phyloP scores from a whole-genome alignment of 208 protist genomes.

The Crithidia expoeki region DNA sequence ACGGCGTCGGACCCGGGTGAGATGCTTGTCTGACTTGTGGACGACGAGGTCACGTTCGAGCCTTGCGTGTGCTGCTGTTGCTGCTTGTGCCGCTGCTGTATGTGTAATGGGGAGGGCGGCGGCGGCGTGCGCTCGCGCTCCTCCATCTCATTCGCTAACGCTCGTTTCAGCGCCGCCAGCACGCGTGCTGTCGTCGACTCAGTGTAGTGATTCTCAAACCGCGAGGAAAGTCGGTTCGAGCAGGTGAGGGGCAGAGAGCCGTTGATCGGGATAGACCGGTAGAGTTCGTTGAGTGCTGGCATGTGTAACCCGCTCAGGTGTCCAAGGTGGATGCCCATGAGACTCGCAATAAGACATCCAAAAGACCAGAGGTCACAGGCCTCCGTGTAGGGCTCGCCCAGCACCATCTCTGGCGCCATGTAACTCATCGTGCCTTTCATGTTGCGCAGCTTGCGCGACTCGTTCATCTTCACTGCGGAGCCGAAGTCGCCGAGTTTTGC shows the following conservation, averaged over 20 bases:
- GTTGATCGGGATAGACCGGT: slow-evolving; percentile 42
- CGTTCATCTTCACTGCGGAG: slow-evolving; percentile 53
- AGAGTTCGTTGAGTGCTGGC: slow-evolving; percentile 70
- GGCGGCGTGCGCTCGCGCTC: slow-evolving; percentile 31
- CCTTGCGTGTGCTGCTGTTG: neutral
- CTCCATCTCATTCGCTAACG: slow-evolving; percentile 25
- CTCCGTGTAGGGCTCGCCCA: slow-evolving; percentile 80
- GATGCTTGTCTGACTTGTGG: slow-evolving; percentile 1
- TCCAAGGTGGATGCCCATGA: slow-evolving; percentile 76
- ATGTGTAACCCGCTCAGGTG: slow-evolving; percentile 76
- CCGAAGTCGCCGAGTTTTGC: slow-evolving; percentile 88
- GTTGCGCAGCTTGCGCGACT: slow-evolving; percentile 51
- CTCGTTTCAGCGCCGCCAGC: slow-evolving; percentile 51
- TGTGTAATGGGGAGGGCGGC: slow-evolving; percentile 5
- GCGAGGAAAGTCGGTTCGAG: slow-evolving; percentile 43
- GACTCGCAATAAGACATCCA: slow-evolving; percentile 75
- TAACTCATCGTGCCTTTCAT: slow-evolving; percentile 86
- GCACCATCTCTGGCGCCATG: slow-evolving; percentile 87
- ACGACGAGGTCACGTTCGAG: neutral
- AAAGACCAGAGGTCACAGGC: slow-evolving; percentile 87
- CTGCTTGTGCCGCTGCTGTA: neutral
- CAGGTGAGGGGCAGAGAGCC: slow-evolving; percentile 62
- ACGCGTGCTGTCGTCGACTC: slow-evolving; percentile 39
- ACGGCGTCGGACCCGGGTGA: slow-evolving; percentile 6
- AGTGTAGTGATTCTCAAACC: slow-evolving; percentile 54